These are phyloP conservation scores for Trapa incisa DNA, from an alignment of 345 rosid species.

Conservation along the genomic window DNA sequence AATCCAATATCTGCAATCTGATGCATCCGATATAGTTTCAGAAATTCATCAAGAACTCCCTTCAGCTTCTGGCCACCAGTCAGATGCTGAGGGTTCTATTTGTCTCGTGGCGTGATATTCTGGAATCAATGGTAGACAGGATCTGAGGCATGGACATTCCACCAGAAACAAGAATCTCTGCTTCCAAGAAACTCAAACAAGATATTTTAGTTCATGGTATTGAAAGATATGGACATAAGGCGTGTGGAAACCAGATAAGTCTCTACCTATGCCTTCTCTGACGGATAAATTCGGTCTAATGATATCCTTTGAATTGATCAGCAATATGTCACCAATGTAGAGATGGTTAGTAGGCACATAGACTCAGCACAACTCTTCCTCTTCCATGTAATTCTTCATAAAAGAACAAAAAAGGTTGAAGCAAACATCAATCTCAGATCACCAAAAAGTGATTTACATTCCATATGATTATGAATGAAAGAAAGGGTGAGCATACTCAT, in stretches of 20 bases:
- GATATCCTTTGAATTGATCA: constrained; percentile 65
- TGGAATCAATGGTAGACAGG: constrained; percentile 51
- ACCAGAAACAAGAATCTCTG: constrained; percentile 69
- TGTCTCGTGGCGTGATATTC: constrained; percentile 36
- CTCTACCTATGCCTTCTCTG: constrained; percentile 96
- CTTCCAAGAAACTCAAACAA: constrained; percentile 10
- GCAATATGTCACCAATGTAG: constrained; percentile 91
- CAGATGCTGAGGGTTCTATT: constrained; percentile 42
- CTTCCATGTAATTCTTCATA: constrained; percentile 18
- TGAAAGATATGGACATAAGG: not conserved
- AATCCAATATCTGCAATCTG: not conserved
- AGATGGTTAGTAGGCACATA: constrained; percentile 75
- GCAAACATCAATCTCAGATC: no score
- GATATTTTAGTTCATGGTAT: no score
- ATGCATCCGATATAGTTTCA: no score
- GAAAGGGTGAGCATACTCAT: no score
- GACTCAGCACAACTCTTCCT: constrained; percentile 90
- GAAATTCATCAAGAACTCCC: no score
- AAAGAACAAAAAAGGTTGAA: no score
- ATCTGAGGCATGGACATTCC: constrained; percentile 7
- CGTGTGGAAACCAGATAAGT: not conserved
- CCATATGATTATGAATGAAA: no score
- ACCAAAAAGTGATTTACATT: no score
- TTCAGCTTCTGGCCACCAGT: no score
- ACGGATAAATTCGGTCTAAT: constrained; percentile 94